Base-by-base conservation (phyloP, 1,284 basidiomycete species). In the Boletus smithii region DNA sequence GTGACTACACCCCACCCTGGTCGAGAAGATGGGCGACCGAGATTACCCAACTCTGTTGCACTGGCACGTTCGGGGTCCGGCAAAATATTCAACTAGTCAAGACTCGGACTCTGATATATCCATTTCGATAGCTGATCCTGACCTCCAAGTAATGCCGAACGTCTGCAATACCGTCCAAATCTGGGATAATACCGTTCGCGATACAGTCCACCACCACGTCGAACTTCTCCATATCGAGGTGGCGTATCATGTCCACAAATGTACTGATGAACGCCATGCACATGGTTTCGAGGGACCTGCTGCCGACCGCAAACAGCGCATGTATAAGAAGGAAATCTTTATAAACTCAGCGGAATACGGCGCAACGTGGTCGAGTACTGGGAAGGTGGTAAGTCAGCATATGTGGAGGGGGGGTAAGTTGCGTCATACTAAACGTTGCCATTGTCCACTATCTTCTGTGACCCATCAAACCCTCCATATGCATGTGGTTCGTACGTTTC, bases 21-120 rank as follows among this genome's bases (percentile, higher is more conserved):
- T 13, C 16, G 30, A 30, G 53, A 50, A 14, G 49, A 52, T 13
- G 59, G 50, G n/a, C 51, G 50, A 34, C 60, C 58, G 4, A 61
- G 24, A 22, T 8, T 26, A 16, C 48, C 49, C 16, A 63, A 26
- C 22, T 61, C 59, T 10, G 37, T 48, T 9, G n/a, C n/a, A n/a
- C n/a, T n/a, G n/a, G 54, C 59, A 20, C 61, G 59, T 37, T 49
- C 34, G 0, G 59, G 53, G 11, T 63, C 42, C 2, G 59, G 36
- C 0, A 7, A 30, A 6, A 59, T 42, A 8, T 50, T 46, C 22
- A 6, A 6, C 23, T 24, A 24, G 3, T 24, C 23, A 5, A 5
- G 3, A 24, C 23, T 24, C 23, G 8, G 3, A 8, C 23, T 5
- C 23, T 24, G 8, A 17, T 26, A 20, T 26, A 11, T 8, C 1